These are phyloP conservation scores for Pseudogymnoascus sp. DNA, from an alignment of 2,329 filamentous ascomycete species.

Conservation along the genomic window DNA sequence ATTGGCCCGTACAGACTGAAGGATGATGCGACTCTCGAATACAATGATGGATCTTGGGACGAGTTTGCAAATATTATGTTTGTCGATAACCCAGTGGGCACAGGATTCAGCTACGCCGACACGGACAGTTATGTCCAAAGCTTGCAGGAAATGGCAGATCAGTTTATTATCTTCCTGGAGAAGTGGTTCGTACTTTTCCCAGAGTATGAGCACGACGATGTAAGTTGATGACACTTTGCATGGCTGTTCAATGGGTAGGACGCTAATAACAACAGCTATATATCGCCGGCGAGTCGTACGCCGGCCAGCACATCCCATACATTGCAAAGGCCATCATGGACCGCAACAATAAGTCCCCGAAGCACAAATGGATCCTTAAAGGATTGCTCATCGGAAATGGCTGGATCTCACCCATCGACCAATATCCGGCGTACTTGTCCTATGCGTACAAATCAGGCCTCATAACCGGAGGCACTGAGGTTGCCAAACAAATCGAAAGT, in stretches of 20 bases:
- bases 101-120: slow-evolving; percentile 92
- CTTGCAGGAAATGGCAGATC: slow-evolving; percentile 77
- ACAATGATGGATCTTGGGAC: slow-evolving; percentile 96
- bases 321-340: slow-evolving; percentile 87
- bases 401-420: slow-evolving; percentile 86
- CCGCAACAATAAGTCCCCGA: slow-evolving; percentile 62
- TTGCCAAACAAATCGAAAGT: slow-evolving; percentile 58
- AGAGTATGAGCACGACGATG: slow-evolving; percentile 85
- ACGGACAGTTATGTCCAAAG: slow-evolving; percentile 82
- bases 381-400: slow-evolving; percentile 94
- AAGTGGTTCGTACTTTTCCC: slow-evolving; percentile 90
- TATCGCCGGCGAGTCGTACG: slow-evolving; percentile 91
- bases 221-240: slow-evolving; percentile 42
- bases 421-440: slow-evolving; percentile 80
- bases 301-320: slow-evolving; percentile 94
- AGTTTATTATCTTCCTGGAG: slow-evolving; percentile 83
- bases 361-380: slow-evolving; percentile 64
- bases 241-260: background rate
- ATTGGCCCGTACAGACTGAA: slow-evolving; percentile 86
- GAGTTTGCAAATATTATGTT: slow-evolving; percentile 97
- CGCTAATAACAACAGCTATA: slow-evolving; percentile 58
- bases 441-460: slow-evolving; percentile 74
- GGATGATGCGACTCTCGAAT: slow-evolving; percentile 59
- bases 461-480: slow-evolving; percentile 58
- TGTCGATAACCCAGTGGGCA: slow-evolving; percentile 94